These are phyloP conservation scores for Pyrrhoderma noxium DNA, from an alignment of 1,284 basidiomycete species.

Conservation along the genomic window DNA sequence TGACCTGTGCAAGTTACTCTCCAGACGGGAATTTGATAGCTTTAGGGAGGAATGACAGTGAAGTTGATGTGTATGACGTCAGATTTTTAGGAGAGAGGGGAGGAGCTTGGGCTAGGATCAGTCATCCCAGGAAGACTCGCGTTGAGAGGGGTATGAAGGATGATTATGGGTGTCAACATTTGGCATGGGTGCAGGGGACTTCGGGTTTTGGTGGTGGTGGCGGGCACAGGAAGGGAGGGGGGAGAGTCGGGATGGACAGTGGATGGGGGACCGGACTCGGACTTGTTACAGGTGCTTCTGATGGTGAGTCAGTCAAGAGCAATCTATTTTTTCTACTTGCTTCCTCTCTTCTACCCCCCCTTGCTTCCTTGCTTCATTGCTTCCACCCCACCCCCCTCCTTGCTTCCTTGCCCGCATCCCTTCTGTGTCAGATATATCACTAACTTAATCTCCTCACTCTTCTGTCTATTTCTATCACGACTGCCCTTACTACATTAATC, in stretches of 20 bases:
- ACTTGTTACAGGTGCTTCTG: conserved; percentile 54
- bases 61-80: conserved; percentile 53
- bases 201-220: conserved; percentile 25
- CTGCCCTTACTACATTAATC: no score
- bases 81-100: conserved; percentile 42
- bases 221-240: background rate
- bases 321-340: background rate
- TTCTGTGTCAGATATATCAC: no score
- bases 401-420: background rate
- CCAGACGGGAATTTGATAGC: conserved; percentile 56
- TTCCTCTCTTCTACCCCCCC: background rate
- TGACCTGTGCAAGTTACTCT: conserved; percentile 47
- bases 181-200: conserved; percentile 44
- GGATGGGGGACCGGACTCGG: conserved; percentile 26
- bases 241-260: background rate
- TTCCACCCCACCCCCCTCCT: background rate
- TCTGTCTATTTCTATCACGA: no score
- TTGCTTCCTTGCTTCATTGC: background rate
- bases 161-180: conserved; percentile 45
- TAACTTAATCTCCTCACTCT: no score
- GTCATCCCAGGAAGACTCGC: background rate
- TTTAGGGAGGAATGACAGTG: conserved; percentile 52
- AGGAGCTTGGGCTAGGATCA: conserved; percentile 22
- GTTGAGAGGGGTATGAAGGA: conserved; percentile 20
- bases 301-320: conserved; percentile 56